A percentile compares a stretch with the other conserved stretches of the same genome.
phyloP scores from a whole-genome alignment of 495 filamentous ascomycete genomes.

The Sabuloglossum arenarium region DNA sequence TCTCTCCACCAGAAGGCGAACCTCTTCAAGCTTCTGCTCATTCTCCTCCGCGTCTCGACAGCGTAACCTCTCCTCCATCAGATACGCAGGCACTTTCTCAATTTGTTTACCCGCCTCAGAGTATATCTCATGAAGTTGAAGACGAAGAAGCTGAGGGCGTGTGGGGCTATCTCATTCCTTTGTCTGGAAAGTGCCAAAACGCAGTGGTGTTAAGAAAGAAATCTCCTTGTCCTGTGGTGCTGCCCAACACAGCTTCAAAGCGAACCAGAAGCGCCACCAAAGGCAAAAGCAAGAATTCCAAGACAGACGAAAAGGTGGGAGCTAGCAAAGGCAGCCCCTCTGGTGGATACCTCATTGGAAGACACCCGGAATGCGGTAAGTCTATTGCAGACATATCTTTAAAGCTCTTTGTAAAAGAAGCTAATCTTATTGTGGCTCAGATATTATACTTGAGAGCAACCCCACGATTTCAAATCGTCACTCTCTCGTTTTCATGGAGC shows the following conservation, averaged over 20 bases:
- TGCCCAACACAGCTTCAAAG: slow-evolving; percentile 14
- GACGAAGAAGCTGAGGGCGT: slow-evolving; percentile 80
- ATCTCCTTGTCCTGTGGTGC: slow-evolving; percentile 34
- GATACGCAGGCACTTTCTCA: slow-evolving; percentile 58
- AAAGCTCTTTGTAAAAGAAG: background rate
- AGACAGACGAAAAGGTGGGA: slow-evolving; percentile 38
- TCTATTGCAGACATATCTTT: background rate
- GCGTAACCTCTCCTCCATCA: slow-evolving; percentile 41
- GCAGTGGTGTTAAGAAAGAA: slow-evolving; percentile 53
- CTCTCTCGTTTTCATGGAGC: slow-evolving; percentile 76
- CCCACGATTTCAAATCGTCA: slow-evolving; percentile 90
- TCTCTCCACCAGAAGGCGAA: slow-evolving; percentile 44
- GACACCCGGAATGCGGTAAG: slow-evolving; percentile 89
- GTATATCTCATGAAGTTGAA: slow-evolving; percentile 58
- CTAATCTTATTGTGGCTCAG: slow-evolving; percentile 21
- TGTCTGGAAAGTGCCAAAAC: slow-evolving; percentile 47
- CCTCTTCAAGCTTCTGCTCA: slow-evolving; percentile 27
- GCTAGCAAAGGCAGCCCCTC: slow-evolving; percentile 28
- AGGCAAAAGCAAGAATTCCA: slow-evolving; percentile 17
- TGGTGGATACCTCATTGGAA: slow-evolving; percentile 78
- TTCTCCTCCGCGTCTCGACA: slow-evolving; percentile 33
- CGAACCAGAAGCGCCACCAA: slow-evolving; percentile 16
- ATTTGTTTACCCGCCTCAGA: slow-evolving; percentile 51
- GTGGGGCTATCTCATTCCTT: slow-evolving; percentile 84
- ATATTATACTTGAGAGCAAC: slow-evolving; percentile 55